Conservation (phyloP, 495 filamentous ascomycete genomes). For the Podospora conica region DNA sequence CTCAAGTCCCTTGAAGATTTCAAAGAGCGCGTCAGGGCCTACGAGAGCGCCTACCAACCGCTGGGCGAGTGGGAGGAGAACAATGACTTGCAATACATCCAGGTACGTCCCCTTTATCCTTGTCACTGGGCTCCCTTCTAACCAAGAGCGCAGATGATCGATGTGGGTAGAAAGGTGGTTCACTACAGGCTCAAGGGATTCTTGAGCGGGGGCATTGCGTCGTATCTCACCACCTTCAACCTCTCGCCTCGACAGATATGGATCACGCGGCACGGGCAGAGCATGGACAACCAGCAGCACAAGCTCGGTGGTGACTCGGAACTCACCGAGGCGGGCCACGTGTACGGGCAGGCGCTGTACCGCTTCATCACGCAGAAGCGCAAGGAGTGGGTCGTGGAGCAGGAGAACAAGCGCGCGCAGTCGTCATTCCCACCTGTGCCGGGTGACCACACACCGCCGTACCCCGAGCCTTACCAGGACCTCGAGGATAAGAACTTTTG, state of each 20-base stretch:
- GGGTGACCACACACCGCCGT: slow-evolving; percentile 89
- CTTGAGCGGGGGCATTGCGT: slow-evolving; percentile 80
- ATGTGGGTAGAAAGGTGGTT: slow-evolving; percentile 90
- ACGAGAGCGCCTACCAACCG: slow-evolving; percentile 87
- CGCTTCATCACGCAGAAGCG: slow-evolving; percentile 72
- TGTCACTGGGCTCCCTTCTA: background rate
- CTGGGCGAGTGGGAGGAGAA: slow-evolving; percentile 88
- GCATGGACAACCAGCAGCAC: slow-evolving; percentile 67
- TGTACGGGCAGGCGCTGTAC: slow-evolving; percentile 66
- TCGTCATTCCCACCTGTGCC: slow-evolving; percentile 74
- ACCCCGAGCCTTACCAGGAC: slow-evolving; percentile 67
- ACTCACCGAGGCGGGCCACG: slow-evolving; percentile 65
- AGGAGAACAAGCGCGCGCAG: slow-evolving; percentile 63
- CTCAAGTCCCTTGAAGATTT: slow-evolving; percentile 78
- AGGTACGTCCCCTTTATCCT: slow-evolving; percentile 38
- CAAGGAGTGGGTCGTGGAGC: slow-evolving; percentile 67
- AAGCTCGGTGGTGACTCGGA: slow-evolving; percentile 82
- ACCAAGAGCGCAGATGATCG: slow-evolving; percentile 66
- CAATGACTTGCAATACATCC: slow-evolving; percentile 82
- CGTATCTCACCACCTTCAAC: slow-evolving; percentile 94
- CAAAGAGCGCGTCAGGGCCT: slow-evolving; percentile 85
- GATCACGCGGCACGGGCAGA: slow-evolving; percentile 93
- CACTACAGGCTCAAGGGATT: slow-evolving; percentile 87
- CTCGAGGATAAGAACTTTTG: slow-evolving; percentile 82
- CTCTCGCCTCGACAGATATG: slow-evolving; percentile 92